Evolutionary conservation across 2,329 filamentous ascomycete species (phyloP).

Genomic region (Trichoderma hamatum): DNA sequence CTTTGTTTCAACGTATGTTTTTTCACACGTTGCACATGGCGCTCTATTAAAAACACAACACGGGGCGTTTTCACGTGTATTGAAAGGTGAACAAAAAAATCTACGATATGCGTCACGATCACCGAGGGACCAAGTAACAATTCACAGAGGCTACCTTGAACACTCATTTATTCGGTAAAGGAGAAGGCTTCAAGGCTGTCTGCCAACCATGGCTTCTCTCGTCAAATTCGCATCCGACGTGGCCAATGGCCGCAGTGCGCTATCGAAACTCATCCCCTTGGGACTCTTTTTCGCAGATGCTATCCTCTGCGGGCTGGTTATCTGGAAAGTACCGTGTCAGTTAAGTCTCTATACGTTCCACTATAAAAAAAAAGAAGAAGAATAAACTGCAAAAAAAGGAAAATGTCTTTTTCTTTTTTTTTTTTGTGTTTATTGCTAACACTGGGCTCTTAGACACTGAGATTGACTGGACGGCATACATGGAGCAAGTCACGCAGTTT

Average conservation of each 20-base stretch:
- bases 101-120: not conserved
- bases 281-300: conserved; percentile 72
- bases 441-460: conserved; percentile 71
- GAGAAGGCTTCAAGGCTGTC: not conserved
- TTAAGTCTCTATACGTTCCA: not conserved
- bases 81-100: not conserved
- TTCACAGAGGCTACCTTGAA: not conserved
- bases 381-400: not conserved
- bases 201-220: conserved; percentile 37
- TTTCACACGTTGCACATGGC: conserved; percentile 10
- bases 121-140: not conserved
- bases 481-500: conserved; percentile 86
- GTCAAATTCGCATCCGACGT: conserved; percentile 46
- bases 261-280: conserved; percentile 57
- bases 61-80: not conserved
- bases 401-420: no score
- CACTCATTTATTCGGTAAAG: not conserved
- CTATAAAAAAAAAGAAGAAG: not conserved
- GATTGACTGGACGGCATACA: conserved; percentile 97
- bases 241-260: conserved; percentile 51
- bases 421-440: not conserved
- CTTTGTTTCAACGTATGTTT: not conserved
- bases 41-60: not conserved
- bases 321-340: conserved; percentile 84
- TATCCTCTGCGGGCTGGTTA: conserved; percentile 70